Evolutionary conservation across 768 basidiomycete species (phyloP).

Genomic region (Polyporus arcularius): DNA sequence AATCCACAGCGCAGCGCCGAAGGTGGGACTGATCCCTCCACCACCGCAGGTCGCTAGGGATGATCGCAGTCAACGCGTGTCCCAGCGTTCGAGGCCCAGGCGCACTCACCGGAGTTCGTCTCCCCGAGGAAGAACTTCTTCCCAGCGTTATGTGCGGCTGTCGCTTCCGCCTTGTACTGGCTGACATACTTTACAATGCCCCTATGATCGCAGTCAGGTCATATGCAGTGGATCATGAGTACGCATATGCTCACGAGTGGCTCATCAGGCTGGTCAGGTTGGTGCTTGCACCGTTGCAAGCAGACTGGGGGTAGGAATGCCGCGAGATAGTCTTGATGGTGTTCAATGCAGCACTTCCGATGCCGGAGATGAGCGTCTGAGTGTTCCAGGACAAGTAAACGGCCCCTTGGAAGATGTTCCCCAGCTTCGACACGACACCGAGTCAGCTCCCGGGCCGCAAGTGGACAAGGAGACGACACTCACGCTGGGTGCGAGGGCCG

Average conservation of each 20-base stretch:
- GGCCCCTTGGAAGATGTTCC: slow-evolving; percentile 39
- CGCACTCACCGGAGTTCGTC: slow-evolving; percentile 39
- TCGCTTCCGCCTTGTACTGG: slow-evolving; percentile 35
- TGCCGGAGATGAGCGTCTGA: slow-evolving; percentile 30
- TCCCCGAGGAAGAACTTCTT: slow-evolving; percentile 41
- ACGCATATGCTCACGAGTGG: slow-evolving; percentile 31
- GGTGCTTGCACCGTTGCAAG: slow-evolving; percentile 38
- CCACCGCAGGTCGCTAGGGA: slow-evolving; percentile 41
- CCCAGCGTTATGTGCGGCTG: slow-evolving; percentile 33
- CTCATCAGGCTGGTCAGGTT: slow-evolving; percentile 37
- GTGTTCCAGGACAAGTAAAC: slow-evolving; percentile 39
- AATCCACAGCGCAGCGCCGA: slow-evolving; percentile 43
- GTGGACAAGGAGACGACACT: slow-evolving; percentile 6
- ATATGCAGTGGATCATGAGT: background rate
- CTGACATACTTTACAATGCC: slow-evolving; percentile 38
- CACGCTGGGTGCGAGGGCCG: slow-evolving; percentile 31
- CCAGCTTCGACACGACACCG: slow-evolving; percentile 26
- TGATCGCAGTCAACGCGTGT: background rate
- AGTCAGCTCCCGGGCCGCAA: background rate
- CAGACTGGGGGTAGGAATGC: slow-evolving; percentile 41
- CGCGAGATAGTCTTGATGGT: slow-evolving; percentile 35
- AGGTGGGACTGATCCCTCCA: slow-evolving; percentile 43
- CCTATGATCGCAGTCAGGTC: slow-evolving; percentile 13
- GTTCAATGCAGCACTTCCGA: slow-evolving; percentile 29
- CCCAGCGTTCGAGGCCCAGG: no score